Base-by-base conservation (phyloP, 495 filamentous ascomycete species). In the Astrothelium macrocarpum region DNA sequence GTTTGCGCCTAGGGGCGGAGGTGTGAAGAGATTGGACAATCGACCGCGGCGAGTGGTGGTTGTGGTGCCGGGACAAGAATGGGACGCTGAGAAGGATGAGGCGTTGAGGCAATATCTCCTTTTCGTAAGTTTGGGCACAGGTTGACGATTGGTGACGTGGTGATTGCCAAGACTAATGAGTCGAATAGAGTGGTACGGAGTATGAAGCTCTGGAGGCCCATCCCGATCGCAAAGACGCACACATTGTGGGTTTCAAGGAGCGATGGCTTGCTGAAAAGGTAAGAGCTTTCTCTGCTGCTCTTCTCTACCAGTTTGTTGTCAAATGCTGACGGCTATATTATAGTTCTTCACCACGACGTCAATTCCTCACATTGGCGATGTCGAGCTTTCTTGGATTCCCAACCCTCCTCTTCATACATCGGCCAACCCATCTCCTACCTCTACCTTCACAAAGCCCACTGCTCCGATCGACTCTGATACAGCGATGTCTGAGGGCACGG, bases 1-100 rank as follows among this genome's bases (percentile, higher is more conserved):
- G 20, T 72, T 53, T 70, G 80, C 78, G 14, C 68, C 76, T 18
- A 67, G 71, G 56, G 75, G 68, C 9, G 76, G 76, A 61, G 87
- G 86, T 7, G 84, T 88, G 11, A 86, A 90, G 67, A 90, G 88
- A 36, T 78, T 98, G 29, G 94, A 98, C 70, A 95, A 95, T 69
- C 81, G 94, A 29, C 88, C 94, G 1, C 90, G 86, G 75, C 85
- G 81, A 61, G 81, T 98, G 14, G 80, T 82, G 3, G 78, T 98
- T 26, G 81, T 82, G 2, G 78, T 97, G 29, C 80, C 84, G 25
- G 66, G 62, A 23, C 23, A 62, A n/a, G 23, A 58, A 18, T 67
- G 45, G 26, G 49, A 65, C 16, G 75, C 81, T 0, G 85, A 85
- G 63, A 87, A 84, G 73, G 91, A 97, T 65, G 94, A 97, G 71